A percentile compares a stretch with the other conserved stretches of the same genome.
phyloP scores from a whole-genome alignment of 2,329 filamentous ascomycete species.

The Lomentospora prolificans region DNA sequence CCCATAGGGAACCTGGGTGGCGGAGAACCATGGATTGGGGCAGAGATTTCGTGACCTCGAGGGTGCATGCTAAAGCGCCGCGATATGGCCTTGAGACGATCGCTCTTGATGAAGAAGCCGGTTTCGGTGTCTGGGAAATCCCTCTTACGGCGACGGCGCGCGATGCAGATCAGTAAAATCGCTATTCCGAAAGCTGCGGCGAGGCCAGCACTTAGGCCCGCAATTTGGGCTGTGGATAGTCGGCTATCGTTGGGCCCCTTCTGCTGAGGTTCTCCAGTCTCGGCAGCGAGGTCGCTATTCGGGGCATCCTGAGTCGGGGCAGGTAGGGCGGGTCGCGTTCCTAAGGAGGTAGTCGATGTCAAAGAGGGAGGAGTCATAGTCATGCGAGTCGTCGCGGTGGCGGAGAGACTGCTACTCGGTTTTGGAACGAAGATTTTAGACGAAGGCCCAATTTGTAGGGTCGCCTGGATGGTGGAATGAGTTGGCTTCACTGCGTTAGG shows the following conservation, averaged over 20 bases:
- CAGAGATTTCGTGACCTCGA: constrained; percentile 27
- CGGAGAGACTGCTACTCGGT: not conserved
- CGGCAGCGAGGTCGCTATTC: constrained; percentile 10
- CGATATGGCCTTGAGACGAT: constrained; percentile 16
- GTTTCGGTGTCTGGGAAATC: constrained; percentile 26
- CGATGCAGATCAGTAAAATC: constrained; percentile 35
- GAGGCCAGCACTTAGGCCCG: constrained; percentile 48
- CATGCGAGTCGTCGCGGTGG: not conserved
- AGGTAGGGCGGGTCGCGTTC: not conserved
- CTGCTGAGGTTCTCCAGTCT: constrained; percentile 7
- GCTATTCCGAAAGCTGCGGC: constrained; percentile 38
- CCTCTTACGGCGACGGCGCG: constrained; percentile 30
- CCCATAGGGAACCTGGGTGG: constrained; percentile 11
- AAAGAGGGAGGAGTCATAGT: not conserved
- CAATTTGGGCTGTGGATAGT: constrained; percentile 36
- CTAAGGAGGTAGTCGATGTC: constrained; percentile 5
- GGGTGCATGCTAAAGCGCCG: not conserved
- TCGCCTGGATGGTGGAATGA: constrained; percentile 48
- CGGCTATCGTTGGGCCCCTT: not conserved
- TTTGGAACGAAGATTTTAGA: constrained; percentile 2
- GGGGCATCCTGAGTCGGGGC: constrained; percentile 12
- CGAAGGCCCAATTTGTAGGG: constrained; percentile 28
- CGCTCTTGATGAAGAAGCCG: constrained; percentile 26
- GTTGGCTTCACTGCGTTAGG: constrained; percentile 44
- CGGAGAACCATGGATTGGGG: constrained; percentile 22